Conservation (phyloP, 1,139 yeast genomes). For the Diutina sp. region DNA sequence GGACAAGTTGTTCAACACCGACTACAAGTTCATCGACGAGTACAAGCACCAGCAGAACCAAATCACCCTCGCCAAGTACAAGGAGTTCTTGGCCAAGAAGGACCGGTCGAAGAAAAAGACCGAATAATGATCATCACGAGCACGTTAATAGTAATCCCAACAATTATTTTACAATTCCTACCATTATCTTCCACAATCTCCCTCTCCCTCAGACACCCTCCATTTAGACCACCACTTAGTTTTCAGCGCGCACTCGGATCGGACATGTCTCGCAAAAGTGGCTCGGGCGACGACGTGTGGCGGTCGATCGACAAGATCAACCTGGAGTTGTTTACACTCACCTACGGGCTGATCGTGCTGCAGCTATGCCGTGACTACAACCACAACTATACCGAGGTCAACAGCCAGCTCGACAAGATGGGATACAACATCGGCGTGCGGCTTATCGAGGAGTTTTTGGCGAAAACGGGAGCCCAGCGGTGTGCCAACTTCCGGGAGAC, state of each 20-base stretch:
- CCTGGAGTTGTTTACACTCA: conserved; percentile 81
- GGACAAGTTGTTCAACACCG: conserved; percentile 66
- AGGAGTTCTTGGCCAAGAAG: conserved; percentile 42
- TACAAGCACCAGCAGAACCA: conserved; percentile 44
- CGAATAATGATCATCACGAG: not conserved
- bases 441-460: conserved; percentile 83
- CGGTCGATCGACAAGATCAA: conserved; percentile 18
- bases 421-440: conserved; percentile 92
- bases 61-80: conserved; percentile 50
- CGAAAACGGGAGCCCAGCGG: conserved; percentile 73
- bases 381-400: conserved; percentile 66
- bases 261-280: not conserved
- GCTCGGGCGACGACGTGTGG: not conserved
- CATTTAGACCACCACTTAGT: not conserved
- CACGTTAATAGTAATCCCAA: too few relatives aligned
- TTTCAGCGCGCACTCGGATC: not conserved
- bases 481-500: conserved; percentile 77
- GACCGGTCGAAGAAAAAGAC: conserved; percentile 3
- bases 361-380: conserved; percentile 79
- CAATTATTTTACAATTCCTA: too few relatives aligned
- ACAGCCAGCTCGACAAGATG: conserved; percentile 78
- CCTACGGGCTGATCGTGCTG: conserved; percentile 92
- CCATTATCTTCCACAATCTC: too few relatives aligned
- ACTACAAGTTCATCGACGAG: conserved; percentile 53
- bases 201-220: too few relatives aligned